Conservation (phyloP, 768 basidiomycete genomes). For the Cystoderma amianthinum region DNA sequence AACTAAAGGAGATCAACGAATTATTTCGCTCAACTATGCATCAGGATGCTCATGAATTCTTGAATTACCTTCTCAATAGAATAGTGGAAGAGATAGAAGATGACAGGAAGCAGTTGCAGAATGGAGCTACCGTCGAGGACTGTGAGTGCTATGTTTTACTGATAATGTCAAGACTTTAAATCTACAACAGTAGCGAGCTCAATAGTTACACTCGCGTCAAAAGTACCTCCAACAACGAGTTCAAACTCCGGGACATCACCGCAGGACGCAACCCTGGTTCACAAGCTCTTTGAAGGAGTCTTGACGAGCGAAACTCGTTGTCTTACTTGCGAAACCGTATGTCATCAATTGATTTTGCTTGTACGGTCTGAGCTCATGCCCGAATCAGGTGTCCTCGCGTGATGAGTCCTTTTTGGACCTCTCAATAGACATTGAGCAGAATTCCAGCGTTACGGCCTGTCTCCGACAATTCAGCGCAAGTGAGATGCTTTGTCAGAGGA, state of each 20-base stretch:
- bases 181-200: constrained; percentile 50
- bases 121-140: constrained; percentile 46
- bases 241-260: constrained; percentile 41
- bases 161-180: constrained; percentile 2
- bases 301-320: constrained; percentile 97
- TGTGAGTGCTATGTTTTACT: constrained; percentile 51
- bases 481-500: constrained; percentile 96
- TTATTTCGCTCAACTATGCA: constrained; percentile 88
- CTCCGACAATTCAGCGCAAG: constrained; percentile 94
- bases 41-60: constrained; percentile 98
- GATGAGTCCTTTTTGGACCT: constrained; percentile 97
- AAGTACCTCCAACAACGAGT: constrained; percentile 29
- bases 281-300: constrained; percentile 87
- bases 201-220: constrained; percentile 44
- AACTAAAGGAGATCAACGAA: constrained; percentile 89
- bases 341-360: constrained; percentile 15
- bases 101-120: constrained; percentile 42
- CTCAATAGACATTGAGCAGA: constrained; percentile 99
- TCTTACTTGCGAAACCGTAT: constrained; percentile 93
- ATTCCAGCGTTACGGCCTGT: constrained; percentile 94
- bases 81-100: constrained; percentile 91
- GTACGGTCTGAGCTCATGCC: constrained; percentile 6
- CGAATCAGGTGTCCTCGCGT: constrained; percentile 71
- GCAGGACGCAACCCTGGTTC: constrained; percentile 72
- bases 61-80: constrained; percentile 89